These are phyloP conservation scores for Orbilia quercus DNA, from an alignment of 2,329 filamentous ascomycete genomes.

Conservation along the genomic window DNA sequence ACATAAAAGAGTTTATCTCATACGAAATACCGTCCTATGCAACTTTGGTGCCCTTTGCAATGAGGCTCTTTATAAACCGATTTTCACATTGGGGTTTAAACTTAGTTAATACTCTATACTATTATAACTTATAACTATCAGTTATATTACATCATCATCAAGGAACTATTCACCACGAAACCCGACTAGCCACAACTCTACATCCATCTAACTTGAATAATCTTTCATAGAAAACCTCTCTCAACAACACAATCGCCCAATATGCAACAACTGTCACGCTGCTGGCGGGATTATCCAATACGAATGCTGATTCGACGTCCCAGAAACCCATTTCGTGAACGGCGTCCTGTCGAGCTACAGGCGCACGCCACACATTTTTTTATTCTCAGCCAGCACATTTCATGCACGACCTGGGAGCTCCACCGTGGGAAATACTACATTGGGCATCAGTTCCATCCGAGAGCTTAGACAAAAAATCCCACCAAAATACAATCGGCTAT, in stretches of 20 bases:
- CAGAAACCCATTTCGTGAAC: constrained; percentile 4
- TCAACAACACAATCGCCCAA: constrained; percentile 41
- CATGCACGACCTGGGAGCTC: constrained; percentile 19
- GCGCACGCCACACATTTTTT: not conserved
- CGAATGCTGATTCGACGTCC: constrained; percentile 22
- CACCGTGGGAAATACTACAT: constrained; percentile 26
- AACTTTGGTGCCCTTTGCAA: no score
- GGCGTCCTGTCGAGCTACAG: not conserved
- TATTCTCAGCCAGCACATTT: not conserved
- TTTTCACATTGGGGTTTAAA: no score
- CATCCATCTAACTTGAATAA: not conserved
- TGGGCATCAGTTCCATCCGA: constrained; percentile 22
- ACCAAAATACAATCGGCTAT: constrained; percentile 20
- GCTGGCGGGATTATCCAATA: not conserved
- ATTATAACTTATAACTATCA: no score
- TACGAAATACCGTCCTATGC: no score
- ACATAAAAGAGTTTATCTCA: no score
- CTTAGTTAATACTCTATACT: no score
- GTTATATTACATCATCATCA: no score
- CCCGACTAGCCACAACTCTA: not conserved
- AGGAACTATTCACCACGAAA: not conserved
- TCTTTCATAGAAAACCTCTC: constrained; percentile 1
- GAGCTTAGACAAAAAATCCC: constrained; percentile 29
- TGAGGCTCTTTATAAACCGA: no score
- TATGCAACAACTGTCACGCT: constrained; percentile 32